Evolutionary conservation across 192 early-diverging fungal species (phyloP), one percentile per base, ranked within the genome.

Genomic region (Umbelopsis vinacea): DNA sequence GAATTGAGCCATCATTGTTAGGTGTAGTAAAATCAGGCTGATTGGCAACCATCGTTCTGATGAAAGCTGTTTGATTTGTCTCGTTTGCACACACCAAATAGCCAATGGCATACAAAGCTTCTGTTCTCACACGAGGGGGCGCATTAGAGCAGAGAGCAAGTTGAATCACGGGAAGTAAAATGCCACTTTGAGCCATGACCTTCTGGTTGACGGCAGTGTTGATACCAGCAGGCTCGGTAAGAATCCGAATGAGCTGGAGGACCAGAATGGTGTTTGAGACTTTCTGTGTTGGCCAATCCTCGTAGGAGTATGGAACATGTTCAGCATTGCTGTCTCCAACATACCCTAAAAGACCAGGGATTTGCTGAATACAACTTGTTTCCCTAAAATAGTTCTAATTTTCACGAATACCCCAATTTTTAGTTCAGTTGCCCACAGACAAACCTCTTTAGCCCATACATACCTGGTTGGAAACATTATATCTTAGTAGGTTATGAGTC

Each of bases 391-490:
- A 91, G 73, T 97, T 97, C 91, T 90, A 76, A 10, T 23, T 66
- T 3, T 6, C 40, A 7, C 40, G 29, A 29, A 43, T 43, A 43
- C 6, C 11, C n/a, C n/a, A n/a, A 43, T 0, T 6, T 7, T 43
- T 12, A 43, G 40, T 12, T 43, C 40, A 1, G 6, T 43, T 29
- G 29, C 29, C 29, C 1, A 1, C 29, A 43, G 1, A 26, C 3
- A 6, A 23, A 24, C 0, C 22, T 54, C n/a, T 11, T 22, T 19
- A 10, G 17, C 15, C n/a, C 6, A 50, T 21, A 46, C 60, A 19
- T 81, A 95, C 94, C 88, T 98, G 98, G 83, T 99, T 98, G 0
- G 96, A 97, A 8, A 96, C 92, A 75, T 99, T 99, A 80, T 97
- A 96, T 69, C 95, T 85, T 40, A 99, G 84, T 38, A 99, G 83